Evolutionary conservation across 2,329 filamentous ascomycete genomes (phyloP), one percentile per base, ranked within the genome.

Genomic region (Fusarium subglutinans): DNA sequence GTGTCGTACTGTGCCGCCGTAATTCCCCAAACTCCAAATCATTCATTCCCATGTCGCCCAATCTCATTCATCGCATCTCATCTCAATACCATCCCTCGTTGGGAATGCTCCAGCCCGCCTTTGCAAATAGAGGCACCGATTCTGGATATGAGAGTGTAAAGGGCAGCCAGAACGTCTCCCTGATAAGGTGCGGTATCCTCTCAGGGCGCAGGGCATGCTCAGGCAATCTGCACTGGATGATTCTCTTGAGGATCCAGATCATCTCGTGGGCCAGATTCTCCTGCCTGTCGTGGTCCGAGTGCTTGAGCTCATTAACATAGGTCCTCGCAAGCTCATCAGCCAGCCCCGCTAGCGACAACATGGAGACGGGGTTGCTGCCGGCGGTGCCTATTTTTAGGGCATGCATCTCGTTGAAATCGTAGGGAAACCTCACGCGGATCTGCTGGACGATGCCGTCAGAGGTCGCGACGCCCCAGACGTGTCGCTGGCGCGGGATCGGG

Each of bases 361-460:
- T 77, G 35, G 66, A 58, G 13, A 77, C 75, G 35, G 66, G 51
- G 51, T 41, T n/a, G 37, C 51, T 55, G 51, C 51, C 59, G 17
- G 72, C 61, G 33, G 41, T 59, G 10, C 74, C 71, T 28, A 74
- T 70, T 14, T 66, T 67, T 45, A 79, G 68, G 8, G 66, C 45
- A 38, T 80, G 67, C 2, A 84, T 73, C 11, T 64, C 38, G 15
- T 80, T 77, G 56, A 85, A 83, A n/a, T 72, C 72, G 33, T 78
- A 73, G 9, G 82, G 60, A 70, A 83, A 84, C 57, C 82, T 79
- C 44, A 87, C 78, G 17, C 80, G 78, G 3, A 88, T 79, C 24
- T 76, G 72, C 24, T 80, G 80, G 9, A 81, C 17, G 2, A 63
- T 24, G 24, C 81, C 79, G 54, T 80, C 80, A 7, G 70, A 51